Evolutionary conservation across 2,329 filamentous ascomycete species (phyloP).

Genomic region (Fusarium stilboides): DNA sequence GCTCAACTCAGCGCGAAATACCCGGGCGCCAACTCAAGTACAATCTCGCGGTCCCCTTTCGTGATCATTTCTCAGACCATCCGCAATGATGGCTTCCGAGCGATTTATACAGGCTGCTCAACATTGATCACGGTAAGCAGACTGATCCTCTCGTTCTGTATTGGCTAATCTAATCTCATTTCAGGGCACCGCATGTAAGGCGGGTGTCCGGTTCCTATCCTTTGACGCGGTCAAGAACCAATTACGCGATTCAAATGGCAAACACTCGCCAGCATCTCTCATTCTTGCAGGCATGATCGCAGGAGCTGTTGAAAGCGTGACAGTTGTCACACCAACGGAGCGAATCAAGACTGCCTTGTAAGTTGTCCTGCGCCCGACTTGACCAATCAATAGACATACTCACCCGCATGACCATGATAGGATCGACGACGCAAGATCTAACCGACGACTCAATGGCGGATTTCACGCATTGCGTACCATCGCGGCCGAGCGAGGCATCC

Average conservation of each 20-base stretch:
- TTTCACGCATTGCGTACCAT: slow-evolving; percentile 54
- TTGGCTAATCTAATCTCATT: neutral
- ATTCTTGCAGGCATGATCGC: slow-evolving; percentile 76
- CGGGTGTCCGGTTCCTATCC: slow-evolving; percentile 75
- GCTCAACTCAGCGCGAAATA: slow-evolving; percentile 64
- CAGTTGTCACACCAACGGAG: slow-evolving; percentile 78
- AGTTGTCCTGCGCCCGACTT: slow-evolving; percentile 15
- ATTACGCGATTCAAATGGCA: slow-evolving; percentile 69
- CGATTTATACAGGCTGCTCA: slow-evolving; percentile 75
- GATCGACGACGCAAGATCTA: slow-evolving; percentile 56
- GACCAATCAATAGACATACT: neutral
- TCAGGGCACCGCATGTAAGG: slow-evolving; percentile 72
- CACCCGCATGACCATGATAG: slow-evolving; percentile 6
- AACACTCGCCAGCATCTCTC: slow-evolving; percentile 68
- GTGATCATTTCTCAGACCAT: slow-evolving; percentile 69
- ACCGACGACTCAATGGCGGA: slow-evolving; percentile 51
- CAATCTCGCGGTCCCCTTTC: slow-evolving; percentile 68
- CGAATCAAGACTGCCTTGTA: slow-evolving; percentile 76
- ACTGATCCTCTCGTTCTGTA: accelerated
- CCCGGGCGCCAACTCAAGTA: slow-evolving; percentile 7
- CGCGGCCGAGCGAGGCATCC: slow-evolving; percentile 57
- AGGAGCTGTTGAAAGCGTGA: slow-evolving; percentile 72
- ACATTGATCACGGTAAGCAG: slow-evolving; percentile 65
- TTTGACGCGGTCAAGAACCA: slow-evolving; percentile 76
- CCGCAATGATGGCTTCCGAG: slow-evolving; percentile 68